Evolutionary conservation across 306 rosid genomes (phyloP).

Genomic region (Malus sylvestris): DNA sequence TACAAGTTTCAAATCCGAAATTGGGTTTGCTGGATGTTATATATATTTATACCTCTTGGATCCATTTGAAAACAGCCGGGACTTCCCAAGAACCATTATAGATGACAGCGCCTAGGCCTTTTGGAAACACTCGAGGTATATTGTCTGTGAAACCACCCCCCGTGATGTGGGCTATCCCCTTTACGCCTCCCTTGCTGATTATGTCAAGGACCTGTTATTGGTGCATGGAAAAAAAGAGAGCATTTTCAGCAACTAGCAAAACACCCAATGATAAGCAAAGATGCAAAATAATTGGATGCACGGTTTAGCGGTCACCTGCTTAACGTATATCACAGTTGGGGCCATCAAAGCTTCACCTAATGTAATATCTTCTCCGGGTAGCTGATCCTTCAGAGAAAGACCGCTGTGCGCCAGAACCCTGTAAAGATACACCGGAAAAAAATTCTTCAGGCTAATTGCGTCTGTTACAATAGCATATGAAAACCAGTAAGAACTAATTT

Average conservation of each 20-base stretch:
- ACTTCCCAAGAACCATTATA: slow-evolving; percentile 64
- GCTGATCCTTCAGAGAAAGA: slow-evolving; percentile 53
- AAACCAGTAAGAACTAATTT: background rate
- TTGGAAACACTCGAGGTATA: slow-evolving; percentile 83
- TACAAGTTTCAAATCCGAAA: background rate
- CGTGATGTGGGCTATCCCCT: slow-evolving; percentile 81
- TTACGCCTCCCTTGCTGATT: slow-evolving; percentile 72
- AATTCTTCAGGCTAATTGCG: background rate
- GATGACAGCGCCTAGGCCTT: slow-evolving; percentile 71
- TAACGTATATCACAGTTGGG: slow-evolving; percentile 81
- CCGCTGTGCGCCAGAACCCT: slow-evolving; percentile 77
- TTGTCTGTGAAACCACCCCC: slow-evolving; percentile 96
- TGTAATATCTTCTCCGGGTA: slow-evolving; percentile 53
- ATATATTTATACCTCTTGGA: slow-evolving; percentile 66
- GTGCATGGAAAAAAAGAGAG: background rate
- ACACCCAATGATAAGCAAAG: background rate
- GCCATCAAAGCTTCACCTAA: slow-evolving; percentile 84
- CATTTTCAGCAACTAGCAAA: background rate
- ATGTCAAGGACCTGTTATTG: slow-evolving; percentile 64
- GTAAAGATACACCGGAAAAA: slow-evolving; percentile 4
- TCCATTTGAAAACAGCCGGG: slow-evolving; percentile 73
- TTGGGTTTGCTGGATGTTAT: background rate
- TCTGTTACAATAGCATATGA: background rate
- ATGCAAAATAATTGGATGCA: background rate
- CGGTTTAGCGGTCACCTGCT: slow-evolving; percentile 46